Conservation (phyloP, 2,329 filamentous ascomycete genomes). For the Akanthomyces uredinophilus region DNA sequence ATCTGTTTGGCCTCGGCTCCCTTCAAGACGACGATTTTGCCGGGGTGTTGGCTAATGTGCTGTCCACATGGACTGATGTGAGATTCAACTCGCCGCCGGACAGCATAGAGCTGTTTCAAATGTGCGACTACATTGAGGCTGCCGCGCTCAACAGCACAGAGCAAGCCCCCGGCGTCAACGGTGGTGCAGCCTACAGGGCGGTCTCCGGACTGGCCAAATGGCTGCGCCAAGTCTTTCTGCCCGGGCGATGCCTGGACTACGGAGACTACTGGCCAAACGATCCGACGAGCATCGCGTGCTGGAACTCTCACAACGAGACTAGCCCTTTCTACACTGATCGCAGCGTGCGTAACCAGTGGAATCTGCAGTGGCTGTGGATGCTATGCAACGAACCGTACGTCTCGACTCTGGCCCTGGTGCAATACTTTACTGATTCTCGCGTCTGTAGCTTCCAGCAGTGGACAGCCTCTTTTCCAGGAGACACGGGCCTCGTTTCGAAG, state of each 20-base stretch:
- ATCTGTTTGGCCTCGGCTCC: slow-evolving; percentile 37
- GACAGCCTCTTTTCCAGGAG: slow-evolving; percentile 1
- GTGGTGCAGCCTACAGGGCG: slow-evolving; percentile 2
- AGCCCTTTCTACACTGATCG: slow-evolving; percentile 10
- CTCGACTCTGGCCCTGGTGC: too few relatives aligned
- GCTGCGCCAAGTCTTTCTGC: slow-evolving; percentile 8
- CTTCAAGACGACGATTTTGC: slow-evolving; percentile 47
- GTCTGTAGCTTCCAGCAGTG: slow-evolving; percentile 7
- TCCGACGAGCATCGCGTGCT: not conserved
- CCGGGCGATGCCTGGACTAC: not conserved
- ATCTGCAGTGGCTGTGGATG: slow-evolving; percentile 13
- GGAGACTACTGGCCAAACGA: not conserved
- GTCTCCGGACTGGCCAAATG: not conserved
- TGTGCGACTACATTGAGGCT: slow-evolving; percentile 30
- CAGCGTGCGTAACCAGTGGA: not conserved
- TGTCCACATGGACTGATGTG: slow-evolving; percentile 34
- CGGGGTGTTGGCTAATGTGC: slow-evolving; percentile 26
- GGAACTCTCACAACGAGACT: slow-evolving; percentile 4
- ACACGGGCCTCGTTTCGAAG: slow-evolving; percentile 9
- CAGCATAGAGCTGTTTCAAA: slow-evolving; percentile 26
- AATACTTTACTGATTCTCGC: too few relatives aligned
- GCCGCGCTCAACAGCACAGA: not conserved
- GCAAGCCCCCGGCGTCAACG: not conserved
- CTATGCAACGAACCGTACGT: slow-evolving; percentile 13
- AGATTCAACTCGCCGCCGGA: slow-evolving; percentile 30